Percentiles rank a stretch among this genome's conserved stretches.
phyloP scores from a whole-genome alignment of 2,329 filamentous ascomycete genomes.

The Bipolaris sorokiniana region DNA sequence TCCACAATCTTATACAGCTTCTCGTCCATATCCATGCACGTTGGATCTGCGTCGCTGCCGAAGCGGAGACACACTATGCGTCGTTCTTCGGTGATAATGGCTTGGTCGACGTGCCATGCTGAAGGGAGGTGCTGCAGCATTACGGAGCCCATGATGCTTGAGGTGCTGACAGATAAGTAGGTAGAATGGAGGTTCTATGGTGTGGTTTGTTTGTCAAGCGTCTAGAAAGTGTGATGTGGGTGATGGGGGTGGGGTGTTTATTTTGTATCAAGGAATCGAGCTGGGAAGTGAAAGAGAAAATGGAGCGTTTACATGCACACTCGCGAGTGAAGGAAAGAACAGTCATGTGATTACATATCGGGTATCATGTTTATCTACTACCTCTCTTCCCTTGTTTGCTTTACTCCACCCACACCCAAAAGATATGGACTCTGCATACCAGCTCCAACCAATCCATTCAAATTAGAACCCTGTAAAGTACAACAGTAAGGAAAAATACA shows the following conservation, averaged over 20 bases:
- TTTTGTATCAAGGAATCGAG: neutral
- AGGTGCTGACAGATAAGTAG: neutral
- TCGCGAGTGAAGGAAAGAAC: neutral
- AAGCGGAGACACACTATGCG: slow-evolving; percentile 89
- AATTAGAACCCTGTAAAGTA: too few relatives aligned
- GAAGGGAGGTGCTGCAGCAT: slow-evolving; percentile 86
- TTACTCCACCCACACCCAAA: neutral
- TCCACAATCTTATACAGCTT: slow-evolving; percentile 32
- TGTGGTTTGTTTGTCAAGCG: too few relatives aligned
- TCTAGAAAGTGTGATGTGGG: neutral
- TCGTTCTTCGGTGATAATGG: slow-evolving; percentile 78
- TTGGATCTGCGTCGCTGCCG: slow-evolving; percentile 78
- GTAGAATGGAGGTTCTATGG: too few relatives aligned
- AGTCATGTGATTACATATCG: neutral
- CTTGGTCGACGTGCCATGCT: slow-evolving; percentile 97
- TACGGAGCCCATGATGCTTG: slow-evolving; percentile 71
- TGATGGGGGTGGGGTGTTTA: neutral
- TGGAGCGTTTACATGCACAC: neutral
- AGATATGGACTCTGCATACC: too few relatives aligned
- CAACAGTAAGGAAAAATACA: neutral
- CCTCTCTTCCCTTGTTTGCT: neutral
- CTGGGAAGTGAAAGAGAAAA: neutral
- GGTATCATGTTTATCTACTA: too few relatives aligned
- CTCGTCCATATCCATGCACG: slow-evolving; percentile 55
- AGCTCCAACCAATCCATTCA: too few relatives aligned